Evolutionary conservation across 2,329 filamentous ascomycete species (phyloP).

Genomic region (Diaporthe australafricana): DNA sequence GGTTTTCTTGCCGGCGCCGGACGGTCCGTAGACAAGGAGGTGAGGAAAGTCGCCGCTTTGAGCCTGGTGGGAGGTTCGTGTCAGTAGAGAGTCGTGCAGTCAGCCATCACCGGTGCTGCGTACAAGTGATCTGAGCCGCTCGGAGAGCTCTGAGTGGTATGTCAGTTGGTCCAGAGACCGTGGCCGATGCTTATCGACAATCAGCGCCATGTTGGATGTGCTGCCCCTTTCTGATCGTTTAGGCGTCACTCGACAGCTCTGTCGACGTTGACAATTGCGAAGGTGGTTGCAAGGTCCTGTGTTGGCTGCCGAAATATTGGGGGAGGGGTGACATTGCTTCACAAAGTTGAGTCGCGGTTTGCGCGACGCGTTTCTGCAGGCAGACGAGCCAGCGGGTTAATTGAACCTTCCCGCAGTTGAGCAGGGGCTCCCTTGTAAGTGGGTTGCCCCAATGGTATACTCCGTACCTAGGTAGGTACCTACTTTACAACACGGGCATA

Average conservation of each 20-base stretch:
- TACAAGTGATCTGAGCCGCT: slow-evolving; percentile 87
- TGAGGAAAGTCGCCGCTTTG: slow-evolving; percentile 98
- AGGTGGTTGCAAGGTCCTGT: not conserved
- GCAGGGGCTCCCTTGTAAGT: not conserved
- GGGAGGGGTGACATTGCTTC: slow-evolving; percentile 38
- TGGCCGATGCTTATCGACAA: slow-evolving; percentile 79
- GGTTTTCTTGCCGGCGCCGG: slow-evolving; percentile 97
- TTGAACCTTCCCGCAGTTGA: not conserved
- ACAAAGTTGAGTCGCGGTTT: slow-evolving; percentile 18
- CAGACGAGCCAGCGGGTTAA: slow-evolving; percentile 15
- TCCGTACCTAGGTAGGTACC: too few relatives aligned
- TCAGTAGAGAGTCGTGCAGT: slow-evolving; percentile 6
- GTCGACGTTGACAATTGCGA: not conserved
- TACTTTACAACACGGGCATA: too few relatives aligned
- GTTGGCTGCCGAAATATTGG: not conserved
- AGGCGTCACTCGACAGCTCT: not conserved
- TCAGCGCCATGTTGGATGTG: slow-evolving; percentile 68
- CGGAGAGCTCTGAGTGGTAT: slow-evolving; percentile 90
- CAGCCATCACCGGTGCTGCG: slow-evolving; percentile 41
- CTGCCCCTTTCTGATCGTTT: slow-evolving; percentile 28
- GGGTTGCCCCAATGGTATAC: too few relatives aligned
- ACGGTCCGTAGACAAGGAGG: slow-evolving; percentile 95
- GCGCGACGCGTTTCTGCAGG: slow-evolving; percentile 17
- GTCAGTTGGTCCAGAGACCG: slow-evolving; percentile 81
- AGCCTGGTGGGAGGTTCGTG: slow-evolving; percentile 67